A percentile compares a stretch with the other conserved stretches of the same genome.
These are phyloP conservation scores for Zygoascus bituminiphila DNA, from an alignment of 805 yeast species.

Conservation along the genomic window DNA sequence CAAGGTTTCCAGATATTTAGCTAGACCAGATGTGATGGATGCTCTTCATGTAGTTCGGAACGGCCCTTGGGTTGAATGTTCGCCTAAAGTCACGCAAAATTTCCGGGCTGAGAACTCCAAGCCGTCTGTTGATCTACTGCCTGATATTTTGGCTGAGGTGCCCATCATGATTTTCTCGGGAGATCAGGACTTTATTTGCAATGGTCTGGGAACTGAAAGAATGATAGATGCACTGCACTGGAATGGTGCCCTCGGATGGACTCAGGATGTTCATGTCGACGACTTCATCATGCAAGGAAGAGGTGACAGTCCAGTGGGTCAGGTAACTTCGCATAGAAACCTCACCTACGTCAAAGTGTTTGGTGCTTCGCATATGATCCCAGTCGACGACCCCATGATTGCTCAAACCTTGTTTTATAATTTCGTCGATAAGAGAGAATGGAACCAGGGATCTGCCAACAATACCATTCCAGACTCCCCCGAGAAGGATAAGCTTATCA, in stretches of 20 bases:
- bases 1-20: conserved; percentile 43
- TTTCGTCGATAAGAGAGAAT: conserved; percentile 23
- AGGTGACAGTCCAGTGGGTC: conserved; percentile 31
- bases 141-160: conserved; percentile 46
- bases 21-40: conserved; percentile 36
- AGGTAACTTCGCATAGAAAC: conserved; percentile 51
- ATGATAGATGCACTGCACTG: conserved; percentile 56
- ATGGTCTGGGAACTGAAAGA: conserved; percentile 63
- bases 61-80: conserved; percentile 72
- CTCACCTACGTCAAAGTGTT: conserved; percentile 66
- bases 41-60: conserved; percentile 43
- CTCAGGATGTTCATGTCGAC: conserved; percentile 20
- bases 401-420: conserved; percentile 63
- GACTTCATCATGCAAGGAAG: conserved; percentile 41
- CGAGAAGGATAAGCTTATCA: conserved; percentile 18
- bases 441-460: conserved; percentile 11
- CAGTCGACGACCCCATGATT: conserved; percentile 65
- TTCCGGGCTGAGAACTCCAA: conserved; percentile 45
- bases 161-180: conserved; percentile 78
- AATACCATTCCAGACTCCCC: conserved; percentile 4
- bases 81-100: conserved; percentile 42
- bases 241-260: conserved; percentile 41
- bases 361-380: conserved; percentile 90
- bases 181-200: conserved; percentile 82
- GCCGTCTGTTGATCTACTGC: conserved; percentile 62